Evolutionary conservation across 768 basidiomycete species (phyloP), one percentile per base, ranked within the genome.

Genomic region (Termitomyces sp.): DNA sequence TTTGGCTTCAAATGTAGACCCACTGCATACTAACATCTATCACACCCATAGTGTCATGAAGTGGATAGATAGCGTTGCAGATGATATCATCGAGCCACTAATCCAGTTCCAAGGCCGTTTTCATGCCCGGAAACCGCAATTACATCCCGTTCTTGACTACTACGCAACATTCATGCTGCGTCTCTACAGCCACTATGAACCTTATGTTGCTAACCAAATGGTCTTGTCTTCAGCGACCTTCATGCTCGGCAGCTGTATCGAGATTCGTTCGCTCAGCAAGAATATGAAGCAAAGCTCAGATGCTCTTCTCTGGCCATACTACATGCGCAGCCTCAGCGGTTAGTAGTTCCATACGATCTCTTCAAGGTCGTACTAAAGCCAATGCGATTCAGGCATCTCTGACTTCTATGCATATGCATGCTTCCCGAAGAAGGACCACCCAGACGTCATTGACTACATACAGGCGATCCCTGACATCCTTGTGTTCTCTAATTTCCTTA

Each of bases 381-480:
- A 49, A 49, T 38, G 15, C 39, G 16, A 18, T 56, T 9, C 20
- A 61, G 60, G 60, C 9, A 56, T 51, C 39, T 51, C 60, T 33
- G 55, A 48, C 15, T 61, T 61, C 48, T 61, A 56, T 35, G 46
- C 55, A 38, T 61, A 61, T 36, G 60, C 40, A 13, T 61, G 60
- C 49, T 61, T 61, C 60, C 60, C 60, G 5, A 61, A 61, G 48
- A 61, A 61, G 33, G 60, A 61, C 32, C 60, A 61, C 20, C 60
- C 60, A 1, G 60, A 61, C 9, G 60, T 57, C 39, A 54, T 61
- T 3, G 49, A 61, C 55, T 61, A 61, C 20, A 54, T 61, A 1
- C 60, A 61, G 50, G 60, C 60, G 7, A 61, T 61, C 11, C 60
- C 60, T 2, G 60, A 61, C 35, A 61, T 61, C 32, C 60, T 61